phyloP scores from a whole-genome alignment of 2,329 filamentous ascomycete species.

The Aureobasidium sp. region DNA sequence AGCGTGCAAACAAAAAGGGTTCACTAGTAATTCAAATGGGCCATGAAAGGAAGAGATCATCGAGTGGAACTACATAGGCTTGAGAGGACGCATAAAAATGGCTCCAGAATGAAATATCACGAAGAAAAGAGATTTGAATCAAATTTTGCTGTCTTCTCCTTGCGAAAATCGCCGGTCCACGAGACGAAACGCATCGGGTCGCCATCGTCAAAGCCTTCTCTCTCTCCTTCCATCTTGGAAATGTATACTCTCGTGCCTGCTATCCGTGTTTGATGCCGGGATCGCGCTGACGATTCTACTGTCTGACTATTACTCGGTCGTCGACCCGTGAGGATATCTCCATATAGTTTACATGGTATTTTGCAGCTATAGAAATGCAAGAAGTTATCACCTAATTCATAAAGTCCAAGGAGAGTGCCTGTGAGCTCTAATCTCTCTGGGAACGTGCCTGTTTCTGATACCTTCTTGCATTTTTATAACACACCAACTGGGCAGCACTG shows the following conservation, averaged over 20 bases:
- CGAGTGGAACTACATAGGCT: neutral
- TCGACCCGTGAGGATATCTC: neutral
- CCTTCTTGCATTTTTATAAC: neutral
- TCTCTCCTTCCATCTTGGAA: neutral
- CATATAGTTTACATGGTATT: too few relatives aligned
- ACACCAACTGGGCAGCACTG: neutral
- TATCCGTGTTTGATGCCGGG: neutral
- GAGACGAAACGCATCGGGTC: neutral
- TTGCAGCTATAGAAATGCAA: neutral
- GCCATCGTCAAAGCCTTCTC: neutral
- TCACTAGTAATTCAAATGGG: neutral
- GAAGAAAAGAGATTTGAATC: neutral
- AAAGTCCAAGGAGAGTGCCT: neutral
- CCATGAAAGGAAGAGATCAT: neutral
- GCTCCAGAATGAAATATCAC: neutral
- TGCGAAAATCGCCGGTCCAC: neutral
- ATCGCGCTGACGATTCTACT: neutral
- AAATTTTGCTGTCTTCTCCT: neutral
- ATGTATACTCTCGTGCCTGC: neutral
- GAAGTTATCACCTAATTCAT: neutral
- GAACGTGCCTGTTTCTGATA: neutral
- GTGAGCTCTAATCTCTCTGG: neutral
- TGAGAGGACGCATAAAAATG: neutral
- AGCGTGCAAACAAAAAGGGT: neutral
- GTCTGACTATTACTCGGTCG: neutral